Evolutionary conservation across 257 asterid species (phyloP), one percentile per base, ranked within the genome.

Genomic region (Solanum etuberosum): DNA sequence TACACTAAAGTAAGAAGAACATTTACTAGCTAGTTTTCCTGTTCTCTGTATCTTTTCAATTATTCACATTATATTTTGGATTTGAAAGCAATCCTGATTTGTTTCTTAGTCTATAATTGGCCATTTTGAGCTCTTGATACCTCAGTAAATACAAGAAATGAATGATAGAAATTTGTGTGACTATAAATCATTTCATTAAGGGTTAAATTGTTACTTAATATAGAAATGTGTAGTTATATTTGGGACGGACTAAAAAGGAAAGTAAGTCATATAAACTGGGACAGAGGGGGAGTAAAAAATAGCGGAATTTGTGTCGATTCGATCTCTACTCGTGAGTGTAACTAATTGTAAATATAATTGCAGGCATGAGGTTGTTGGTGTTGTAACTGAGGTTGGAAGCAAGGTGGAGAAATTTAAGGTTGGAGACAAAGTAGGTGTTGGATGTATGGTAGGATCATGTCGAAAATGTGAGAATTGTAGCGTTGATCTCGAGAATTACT

Each of bases 341-440:
- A 2, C 40, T 43, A 9, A 43, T 16, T 16, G 31, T 7, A n/a
- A 42, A 14, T 29, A 1, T n/a, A 16, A 57, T 11, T 32, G 31
- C 91, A 94, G 98, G 90, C 96, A 94, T 67, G 98, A 93, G 88
- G 92, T 94, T 70, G 94, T 91, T 23, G 98, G 96, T 1, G 89
- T 88, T 25, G 98, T 91, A 38, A 94, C 95, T 1, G 96, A 91
- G 84, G 92, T 94, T 0, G 98, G 98, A 2, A 90, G 87, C 87
- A 88, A 92, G 80, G 98, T 94, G 21, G 65, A 87, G 31, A 92
- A 91, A 25, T 65, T 92, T 84, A 92, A 92, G 86, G 91, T 90
- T 0, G 98, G 98, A 3, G 96, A 94, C 86, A 93, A 90, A 73
- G 94, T 92, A 0, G 94, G 98, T 2, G 93, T 94, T 1, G 98